Evolutionary conservation across 73 alveolate species (phyloP), one percentile per base, ranked within the genome.

Genomic region (Paramecium octaurelia): DNA sequence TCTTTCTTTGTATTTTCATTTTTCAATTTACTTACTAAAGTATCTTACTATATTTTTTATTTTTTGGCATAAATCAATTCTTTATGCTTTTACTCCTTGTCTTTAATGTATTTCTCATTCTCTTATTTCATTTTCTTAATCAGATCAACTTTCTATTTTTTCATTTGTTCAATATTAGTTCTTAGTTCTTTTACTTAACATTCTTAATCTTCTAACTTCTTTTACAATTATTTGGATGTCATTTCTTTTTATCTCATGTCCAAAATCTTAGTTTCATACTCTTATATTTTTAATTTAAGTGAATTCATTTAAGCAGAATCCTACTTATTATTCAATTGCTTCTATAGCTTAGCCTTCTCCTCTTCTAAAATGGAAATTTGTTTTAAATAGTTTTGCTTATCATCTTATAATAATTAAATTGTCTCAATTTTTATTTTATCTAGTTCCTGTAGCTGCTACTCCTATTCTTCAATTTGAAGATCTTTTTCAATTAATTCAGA

Each of bases 191-290:
- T 75, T 42, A 75, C 88, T 75, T 75, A 20, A 42, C 60, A 8
- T 42, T 75, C 88, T 20, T 75, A 75, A 75, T 75, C 88, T 36
- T 75, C 88, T 29, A 75, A 20, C 20, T 75, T 75, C 60, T 75
- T 75, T 75, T 38, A 75, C 24, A 38, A 75, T 75, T 38, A 75
- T 75, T 75, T 75, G 1, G 36, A 38, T 29, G 38, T 23, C 18
- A 38, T 1, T 75, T 75, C 88, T 35, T 75, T 75, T 6, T 38
- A 35, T 38, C 60, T 75, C 68, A 75, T 29, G 18, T 75, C 88
- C 21, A 23, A 75, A n/a, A 75, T 75, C 38, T 42, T 75, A 14
- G 68, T 14, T 8, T 75, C 88, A 38, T 38, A 75, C 21, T 75
- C 88, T 21, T 4, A 24, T 42, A 75, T 21, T 75, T 42, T 75